Conservation (phyloP, 1,284 basidiomycete species). For the Ganoderma leucocontextum region DNA sequence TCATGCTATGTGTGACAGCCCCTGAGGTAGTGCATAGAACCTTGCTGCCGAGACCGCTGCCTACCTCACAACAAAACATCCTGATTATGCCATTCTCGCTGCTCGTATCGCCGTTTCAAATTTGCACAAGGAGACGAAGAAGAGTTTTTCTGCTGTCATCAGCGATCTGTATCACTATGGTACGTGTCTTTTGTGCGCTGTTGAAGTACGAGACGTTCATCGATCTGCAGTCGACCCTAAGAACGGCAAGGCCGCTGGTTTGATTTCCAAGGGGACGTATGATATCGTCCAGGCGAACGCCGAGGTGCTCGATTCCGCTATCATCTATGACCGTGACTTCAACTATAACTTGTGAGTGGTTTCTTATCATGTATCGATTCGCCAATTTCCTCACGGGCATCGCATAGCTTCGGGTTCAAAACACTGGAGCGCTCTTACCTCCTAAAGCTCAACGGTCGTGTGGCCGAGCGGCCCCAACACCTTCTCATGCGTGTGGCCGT, state of each 20-base stretch:
- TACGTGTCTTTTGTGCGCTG: constrained; percentile 45
- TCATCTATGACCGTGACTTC: constrained; percentile 99
- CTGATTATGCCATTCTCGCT: constrained; percentile 98
- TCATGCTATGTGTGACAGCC: background rate
- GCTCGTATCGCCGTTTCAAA: constrained; percentile 99
- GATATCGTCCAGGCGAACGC: constrained; percentile 87
- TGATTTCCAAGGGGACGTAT: constrained; percentile 94
- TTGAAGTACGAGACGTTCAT: background rate
- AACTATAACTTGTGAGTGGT: constrained; percentile 87
- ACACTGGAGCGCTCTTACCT: constrained; percentile 99
- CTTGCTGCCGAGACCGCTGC: constrained; percentile 97
- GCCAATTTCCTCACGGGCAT: constrained; percentile 6
- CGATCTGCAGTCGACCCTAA: constrained; percentile 87
- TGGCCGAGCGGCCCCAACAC: constrained; percentile 98
- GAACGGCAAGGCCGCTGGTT: constrained; percentile 86
- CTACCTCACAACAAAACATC: constrained; percentile 95
- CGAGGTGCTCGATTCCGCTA: constrained; percentile 88
- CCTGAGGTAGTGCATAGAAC: constrained; percentile 59
- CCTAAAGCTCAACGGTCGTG: constrained; percentile 92
- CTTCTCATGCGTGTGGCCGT: constrained; percentile 99
- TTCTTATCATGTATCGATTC: background rate
- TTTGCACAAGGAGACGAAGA: constrained; percentile 99
- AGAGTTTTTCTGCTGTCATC: constrained; percentile 93
- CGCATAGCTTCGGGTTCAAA: constrained; percentile 94
- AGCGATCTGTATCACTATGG: constrained; percentile 92